Evolutionary conservation across 139 green algal species (phyloP).

Genomic region (Chlorella vulgaris): DNA sequence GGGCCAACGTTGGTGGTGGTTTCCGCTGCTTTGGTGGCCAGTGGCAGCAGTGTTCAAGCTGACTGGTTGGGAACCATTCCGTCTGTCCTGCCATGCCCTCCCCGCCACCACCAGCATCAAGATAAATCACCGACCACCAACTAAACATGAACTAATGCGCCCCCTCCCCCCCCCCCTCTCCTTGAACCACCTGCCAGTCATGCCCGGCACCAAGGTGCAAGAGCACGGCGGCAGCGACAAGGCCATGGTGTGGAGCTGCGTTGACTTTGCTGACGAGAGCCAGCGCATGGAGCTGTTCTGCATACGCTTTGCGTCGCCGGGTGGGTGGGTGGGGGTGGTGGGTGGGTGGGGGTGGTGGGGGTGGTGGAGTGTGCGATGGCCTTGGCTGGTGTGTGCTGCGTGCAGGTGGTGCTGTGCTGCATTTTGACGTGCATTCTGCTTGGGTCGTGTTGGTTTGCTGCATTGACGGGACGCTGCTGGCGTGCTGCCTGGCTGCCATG

Average conservation of each 20-base stretch:
- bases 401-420: too few relatives aligned
- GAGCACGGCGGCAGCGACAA: constrained; percentile 97
- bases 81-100: too few relatives aligned
- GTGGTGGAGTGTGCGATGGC: neutral
- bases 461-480: too few relatives aligned
- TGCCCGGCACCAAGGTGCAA: constrained; percentile 91
- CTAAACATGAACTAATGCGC: neutral
- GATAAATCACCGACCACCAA: too few relatives aligned
- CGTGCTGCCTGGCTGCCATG: too few relatives aligned
- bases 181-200: constrained; percentile 65
- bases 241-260: constrained; percentile 92
- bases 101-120: too few relatives aligned
- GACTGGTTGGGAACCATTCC: too few relatives aligned
- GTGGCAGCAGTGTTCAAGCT: too few relatives aligned
- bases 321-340: constrained; percentile 13
- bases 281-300: constrained; percentile 88
- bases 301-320: constrained; percentile 86
- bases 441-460: too few relatives aligned
- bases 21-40: too few relatives aligned
- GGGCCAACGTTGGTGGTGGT: too few relatives aligned
- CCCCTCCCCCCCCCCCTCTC: neutral
- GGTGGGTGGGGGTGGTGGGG: neutral
- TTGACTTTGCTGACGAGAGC: constrained; percentile 95
- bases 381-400: neutral
- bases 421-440: too few relatives aligned